These are phyloP conservation scores for Halenospora varia DNA, from an alignment of 495 filamentous ascomycete genomes.

Conservation along the genomic window DNA sequence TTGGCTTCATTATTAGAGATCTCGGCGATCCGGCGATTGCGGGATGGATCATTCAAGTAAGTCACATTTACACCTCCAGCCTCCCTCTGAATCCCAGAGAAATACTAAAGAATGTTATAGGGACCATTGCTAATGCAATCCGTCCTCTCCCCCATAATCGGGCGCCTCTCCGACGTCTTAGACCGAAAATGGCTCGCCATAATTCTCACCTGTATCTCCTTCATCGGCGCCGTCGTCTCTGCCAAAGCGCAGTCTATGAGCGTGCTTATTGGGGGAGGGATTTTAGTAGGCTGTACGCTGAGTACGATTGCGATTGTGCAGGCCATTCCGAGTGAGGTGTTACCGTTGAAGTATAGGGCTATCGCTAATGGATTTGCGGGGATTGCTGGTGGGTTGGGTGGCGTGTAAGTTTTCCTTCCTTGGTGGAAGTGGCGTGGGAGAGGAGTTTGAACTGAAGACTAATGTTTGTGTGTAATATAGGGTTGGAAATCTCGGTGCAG, in stretches of 20 bases:
- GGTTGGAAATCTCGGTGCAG: slow-evolving; percentile 42
- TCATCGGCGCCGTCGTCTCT: slow-evolving; percentile 46
- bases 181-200: slow-evolving; percentile 48
- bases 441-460: slow-evolving; percentile 1
- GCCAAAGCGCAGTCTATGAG: slow-evolving; percentile 50
- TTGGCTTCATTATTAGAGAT: slow-evolving; percentile 51
- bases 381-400: slow-evolving; percentile 44
- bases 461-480: slow-evolving; percentile 20
- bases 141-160: slow-evolving; percentile 49
- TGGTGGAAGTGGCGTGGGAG: too few relatives aligned
- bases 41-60: slow-evolving; percentile 51
- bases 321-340: slow-evolving; percentile 49
- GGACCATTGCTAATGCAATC: slow-evolving; percentile 51
- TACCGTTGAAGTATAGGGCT: slow-evolving; percentile 50
- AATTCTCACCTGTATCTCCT: slow-evolving; percentile 46
- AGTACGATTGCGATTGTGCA: slow-evolving; percentile 50
- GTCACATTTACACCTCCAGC: not conserved
- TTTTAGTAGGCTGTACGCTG: slow-evolving; percentile 49
- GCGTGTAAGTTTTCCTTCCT: slow-evolving; percentile 33
- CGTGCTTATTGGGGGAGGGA: slow-evolving; percentile 51
- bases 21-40: slow-evolving; percentile 44
- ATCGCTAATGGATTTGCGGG: slow-evolving; percentile 48
- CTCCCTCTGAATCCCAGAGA: not conserved
- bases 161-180: slow-evolving; percentile 50
- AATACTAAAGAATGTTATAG: slow-evolving; percentile 13